These are phyloP conservation scores for Phialophora chinensis DNA, from an alignment of 2,329 filamentous ascomycete species.

Conservation along the genomic window DNA sequence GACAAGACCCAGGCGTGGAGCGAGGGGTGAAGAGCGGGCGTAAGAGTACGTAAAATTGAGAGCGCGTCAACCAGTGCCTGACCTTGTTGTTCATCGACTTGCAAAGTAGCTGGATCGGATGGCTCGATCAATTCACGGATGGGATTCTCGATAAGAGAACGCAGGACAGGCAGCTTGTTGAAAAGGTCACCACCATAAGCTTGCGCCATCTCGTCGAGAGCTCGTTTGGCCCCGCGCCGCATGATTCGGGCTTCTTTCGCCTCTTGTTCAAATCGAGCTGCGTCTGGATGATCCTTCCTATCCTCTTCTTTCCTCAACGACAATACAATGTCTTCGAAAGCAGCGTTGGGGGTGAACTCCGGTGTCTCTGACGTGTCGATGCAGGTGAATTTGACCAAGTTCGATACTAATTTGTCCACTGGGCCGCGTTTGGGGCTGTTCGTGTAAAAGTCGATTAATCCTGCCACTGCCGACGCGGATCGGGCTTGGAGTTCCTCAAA, in stretches of 20 bases:
- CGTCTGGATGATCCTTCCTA: constrained; percentile 87
- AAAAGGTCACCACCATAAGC: constrained; percentile 81
- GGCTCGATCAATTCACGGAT: constrained; percentile 69
- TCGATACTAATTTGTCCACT: constrained; percentile 93
- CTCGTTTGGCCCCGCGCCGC: constrained; percentile 89
- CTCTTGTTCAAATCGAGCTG: constrained; percentile 86
- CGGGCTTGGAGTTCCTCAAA: constrained; percentile 86
- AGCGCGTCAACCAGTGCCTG: constrained; percentile 94
- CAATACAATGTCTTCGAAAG: constrained; percentile 78
- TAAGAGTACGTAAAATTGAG: constrained; percentile 87
- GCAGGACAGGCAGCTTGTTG: constrained; percentile 81
- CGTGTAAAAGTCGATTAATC: constrained; percentile 84
- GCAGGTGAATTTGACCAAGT: constrained; percentile 96
- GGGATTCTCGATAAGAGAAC: constrained; percentile 79
- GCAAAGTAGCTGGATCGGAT: constrained; percentile 42
- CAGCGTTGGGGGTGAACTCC: constrained; percentile 84
- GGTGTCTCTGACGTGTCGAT: constrained; percentile 97
- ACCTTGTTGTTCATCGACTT: constrained; percentile 76
- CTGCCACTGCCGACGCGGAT: constrained; percentile 82
- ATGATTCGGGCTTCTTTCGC: constrained; percentile 88
- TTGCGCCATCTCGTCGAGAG: constrained; percentile 81
- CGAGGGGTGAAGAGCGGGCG: constrained; percentile 81
- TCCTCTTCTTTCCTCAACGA: constrained; percentile 98
- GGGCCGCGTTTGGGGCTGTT: constrained; percentile 78
- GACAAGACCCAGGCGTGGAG: constrained; percentile 81